These are phyloP conservation scores for Trichosporon coremiiforme DNA, from an alignment of 1,284 basidiomycete genomes.

Conservation along the genomic window DNA sequence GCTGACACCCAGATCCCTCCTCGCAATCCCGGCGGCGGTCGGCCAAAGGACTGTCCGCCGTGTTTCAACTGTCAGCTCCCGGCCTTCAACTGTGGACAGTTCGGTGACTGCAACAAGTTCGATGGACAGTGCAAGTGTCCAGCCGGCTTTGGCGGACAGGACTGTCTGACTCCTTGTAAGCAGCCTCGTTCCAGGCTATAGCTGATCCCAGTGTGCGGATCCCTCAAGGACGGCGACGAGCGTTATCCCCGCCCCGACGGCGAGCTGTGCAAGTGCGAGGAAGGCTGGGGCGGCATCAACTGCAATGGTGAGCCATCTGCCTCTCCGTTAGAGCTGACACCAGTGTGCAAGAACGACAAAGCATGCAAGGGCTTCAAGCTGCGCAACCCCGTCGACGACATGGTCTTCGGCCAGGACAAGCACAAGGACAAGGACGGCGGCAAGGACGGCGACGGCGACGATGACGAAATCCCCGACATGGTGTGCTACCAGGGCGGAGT, in stretches of 20 bases:
- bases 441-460: slow-evolving; percentile 59
- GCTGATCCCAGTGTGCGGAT: slow-evolving; percentile 72
- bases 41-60: slow-evolving; percentile 50
- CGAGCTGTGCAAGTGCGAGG: slow-evolving; percentile 80
- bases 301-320: slow-evolving; percentile 74
- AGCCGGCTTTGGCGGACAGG: slow-evolving; percentile 84
- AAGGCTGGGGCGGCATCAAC: slow-evolving; percentile 93
- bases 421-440: slow-evolving; percentile 37
- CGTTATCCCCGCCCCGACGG: slow-evolving; percentile 76
- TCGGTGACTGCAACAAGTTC: slow-evolving; percentile 79
- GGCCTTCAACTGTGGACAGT: slow-evolving; percentile 80
- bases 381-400: slow-evolving; percentile 45
- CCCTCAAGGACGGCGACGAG: slow-evolving; percentile 82
- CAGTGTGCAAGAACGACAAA: slow-evolving; percentile 80
- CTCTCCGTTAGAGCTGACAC: not conserved
- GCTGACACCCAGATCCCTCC: slow-evolving; percentile 36
- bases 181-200: slow-evolving; percentile 30
- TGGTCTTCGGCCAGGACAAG: slow-evolving; percentile 17
- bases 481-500: slow-evolving; percentile 91
- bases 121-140: slow-evolving; percentile 90
- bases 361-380: slow-evolving; percentile 77
- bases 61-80: slow-evolving; percentile 87
- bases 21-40: slow-evolving; percentile 23
- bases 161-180: slow-evolving; percentile 80
- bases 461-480: slow-evolving; percentile 67